These are phyloP conservation scores for Sclerotinia trifoliorum DNA, from an alignment of 2,329 filamentous ascomycete genomes.

Conservation along the genomic window DNA sequence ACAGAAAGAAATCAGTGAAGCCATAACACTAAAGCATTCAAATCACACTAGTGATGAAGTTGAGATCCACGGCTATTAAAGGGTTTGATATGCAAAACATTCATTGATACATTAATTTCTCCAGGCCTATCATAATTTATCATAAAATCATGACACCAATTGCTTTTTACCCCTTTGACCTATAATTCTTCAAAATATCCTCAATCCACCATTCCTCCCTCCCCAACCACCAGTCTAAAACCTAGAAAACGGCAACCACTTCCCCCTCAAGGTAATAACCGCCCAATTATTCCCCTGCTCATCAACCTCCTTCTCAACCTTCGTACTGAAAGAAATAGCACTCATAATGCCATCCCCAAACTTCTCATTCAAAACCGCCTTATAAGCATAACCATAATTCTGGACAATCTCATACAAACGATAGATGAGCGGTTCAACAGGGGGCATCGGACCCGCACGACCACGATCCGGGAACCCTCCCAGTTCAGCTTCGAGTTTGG, in stretches of 20 bases:
- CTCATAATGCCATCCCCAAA: slow-evolving; percentile 96
- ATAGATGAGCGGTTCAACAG: slow-evolving; percentile 84
- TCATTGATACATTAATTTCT: slow-evolving; percentile 4
- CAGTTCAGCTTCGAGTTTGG: slow-evolving; percentile 59
- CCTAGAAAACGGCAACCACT: slow-evolving; percentile 54
- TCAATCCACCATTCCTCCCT: neutral
- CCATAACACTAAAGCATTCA: neutral
- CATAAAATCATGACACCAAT: neutral
- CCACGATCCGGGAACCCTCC: slow-evolving; percentile 79
- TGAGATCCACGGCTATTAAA: neutral
- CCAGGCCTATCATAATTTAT: neutral
- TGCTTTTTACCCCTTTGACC: neutral
- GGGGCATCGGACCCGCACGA: slow-evolving; percentile 76
- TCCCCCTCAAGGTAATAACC: slow-evolving; percentile 81
- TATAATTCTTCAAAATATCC: neutral
- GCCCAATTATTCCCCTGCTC: slow-evolving; percentile 78
- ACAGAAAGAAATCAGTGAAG: neutral
- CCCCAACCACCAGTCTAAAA: neutral
- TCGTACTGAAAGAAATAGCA: slow-evolving; percentile 85
- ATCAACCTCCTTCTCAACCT: slow-evolving; percentile 92
- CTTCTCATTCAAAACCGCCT: slow-evolving; percentile 94
- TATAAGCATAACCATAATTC: slow-evolving; percentile 96
- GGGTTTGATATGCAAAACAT: neutral
- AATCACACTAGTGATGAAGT: neutral
- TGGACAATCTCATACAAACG: slow-evolving; percentile 91